Evolutionary conservation across 2,329 filamentous ascomycete species (phyloP).

Genomic region (Venturia asperata): DNA sequence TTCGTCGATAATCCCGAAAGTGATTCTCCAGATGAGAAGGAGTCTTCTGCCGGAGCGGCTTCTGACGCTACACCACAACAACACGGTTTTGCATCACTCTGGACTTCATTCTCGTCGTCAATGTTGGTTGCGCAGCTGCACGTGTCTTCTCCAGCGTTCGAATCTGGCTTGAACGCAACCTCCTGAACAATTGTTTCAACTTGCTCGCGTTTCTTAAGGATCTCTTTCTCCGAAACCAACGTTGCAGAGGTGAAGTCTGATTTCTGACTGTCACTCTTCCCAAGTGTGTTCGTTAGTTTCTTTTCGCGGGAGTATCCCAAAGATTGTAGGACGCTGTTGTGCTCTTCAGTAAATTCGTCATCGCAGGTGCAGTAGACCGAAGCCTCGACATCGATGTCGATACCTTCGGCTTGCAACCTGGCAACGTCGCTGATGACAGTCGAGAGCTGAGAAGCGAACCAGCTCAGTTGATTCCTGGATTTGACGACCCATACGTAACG

Average conservation of each 20-base stretch:
- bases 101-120: conserved; percentile 34
- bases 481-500: conserved; percentile 55
- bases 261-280: background rate
- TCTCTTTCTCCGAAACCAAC: conserved; percentile 24
- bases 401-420: conserved; percentile 32
- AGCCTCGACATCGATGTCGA: conserved; percentile 42
- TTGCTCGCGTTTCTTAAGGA: conserved; percentile 18
- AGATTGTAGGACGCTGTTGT: conserved; percentile 22
- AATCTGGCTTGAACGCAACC: conserved; percentile 21
- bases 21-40: background rate
- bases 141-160: conserved; percentile 20
- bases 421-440: conserved; percentile 39
- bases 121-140: conserved; percentile 47
- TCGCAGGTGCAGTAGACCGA: conserved; percentile 51
- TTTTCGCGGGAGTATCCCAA: background rate
- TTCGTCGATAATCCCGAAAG: background rate
- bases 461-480: conserved; percentile 44
- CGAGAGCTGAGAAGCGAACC: conserved; percentile 47
- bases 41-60: background rate
- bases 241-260: background rate
- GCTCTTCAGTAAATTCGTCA: conserved; percentile 39
- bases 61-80: conserved; percentile 1
- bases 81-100: conserved; percentile 20
- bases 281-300: background rate
- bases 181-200: conserved; percentile 28